Evolutionary conservation across 2,329 filamentous ascomycete species (phyloP), one percentile per base, ranked within the genome.

Genomic region (Fusarium sp.): DNA sequence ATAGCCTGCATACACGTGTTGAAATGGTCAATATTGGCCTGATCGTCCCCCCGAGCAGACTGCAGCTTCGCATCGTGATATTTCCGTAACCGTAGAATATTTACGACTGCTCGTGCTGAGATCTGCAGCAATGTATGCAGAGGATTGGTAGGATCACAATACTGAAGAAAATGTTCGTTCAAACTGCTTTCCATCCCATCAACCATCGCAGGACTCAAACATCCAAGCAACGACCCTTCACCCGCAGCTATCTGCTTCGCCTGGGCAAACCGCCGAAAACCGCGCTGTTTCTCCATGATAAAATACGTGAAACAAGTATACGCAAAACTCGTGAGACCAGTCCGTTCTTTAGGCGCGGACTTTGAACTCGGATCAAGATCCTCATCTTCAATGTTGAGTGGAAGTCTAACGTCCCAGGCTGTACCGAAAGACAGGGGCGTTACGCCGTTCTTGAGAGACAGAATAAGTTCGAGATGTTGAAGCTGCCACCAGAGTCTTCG

Each of bases 401-500:
- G 65, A 32, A 68, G 65, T 3, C 28, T 68, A 7, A 68, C 63
- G 2, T 63, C 63, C 58, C 63, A 68, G 1, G 14, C 30, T 21
- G 53, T 20, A 5, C 43, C n/a, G 21, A 68, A 68, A 0, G 65
- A 68, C 7, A 68, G 11, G 1, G 65, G 58, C 1, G 65, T 63
- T 0, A 68, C 58, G 1, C 59, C 65, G 1, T 55, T 68, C 1
- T 68, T 68, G 0, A 68, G 34, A 0, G 58, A 63, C 0, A 68
- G 34, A 5, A 59, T 45, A 0, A 68, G 48, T 7, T 68, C 66
- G 2, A 68, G 54, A 10, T 68, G 55, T 13, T 60, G 66, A 0
- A 68, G 37, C 9, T 68, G 59, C 66, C 66, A 68, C 66, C 65
- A 68, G 0, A 68, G 5, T 32, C 65, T 50, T 14, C 66, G 46